Evolutionary conservation across 129 eudicot species (phyloP).

Genomic region (Dittrichia graveolens): DNA sequence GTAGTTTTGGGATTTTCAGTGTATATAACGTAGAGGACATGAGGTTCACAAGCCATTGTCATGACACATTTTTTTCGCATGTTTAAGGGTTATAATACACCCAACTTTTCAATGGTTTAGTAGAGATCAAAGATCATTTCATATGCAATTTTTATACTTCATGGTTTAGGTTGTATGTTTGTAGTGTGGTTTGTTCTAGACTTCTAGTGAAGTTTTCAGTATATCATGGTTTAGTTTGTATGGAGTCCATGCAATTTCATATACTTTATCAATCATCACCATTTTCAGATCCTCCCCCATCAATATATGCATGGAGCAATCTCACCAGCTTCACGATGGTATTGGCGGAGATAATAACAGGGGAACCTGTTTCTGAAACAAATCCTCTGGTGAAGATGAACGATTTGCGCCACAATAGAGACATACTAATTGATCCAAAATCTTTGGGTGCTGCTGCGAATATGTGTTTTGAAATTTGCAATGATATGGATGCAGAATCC

Average conservation of each 20-base stretch:
- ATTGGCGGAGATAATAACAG: slow-evolving; percentile 22
- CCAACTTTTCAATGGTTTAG: too few species aligned
- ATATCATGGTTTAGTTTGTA: too few species aligned
- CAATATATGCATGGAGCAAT: slow-evolving; percentile 10
- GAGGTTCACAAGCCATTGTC: too few species aligned
- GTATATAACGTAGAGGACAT: too few species aligned
- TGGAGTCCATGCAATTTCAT: too few species aligned
- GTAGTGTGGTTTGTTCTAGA: too few species aligned
- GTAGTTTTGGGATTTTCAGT: background rate
- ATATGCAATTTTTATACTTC: too few species aligned
- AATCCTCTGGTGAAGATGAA: slow-evolving; percentile 2
- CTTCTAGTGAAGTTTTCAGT: too few species aligned
- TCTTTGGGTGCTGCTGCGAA: background rate
- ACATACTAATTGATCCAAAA: background rate
- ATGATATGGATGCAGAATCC: slow-evolving; percentile 23
- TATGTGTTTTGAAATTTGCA: slow-evolving; percentile 18
- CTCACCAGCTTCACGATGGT: slow-evolving; percentile 17
- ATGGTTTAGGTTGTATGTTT: too few species aligned
- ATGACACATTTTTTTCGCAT: too few species aligned
- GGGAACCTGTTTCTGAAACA: slow-evolving; percentile 6
- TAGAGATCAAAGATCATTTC: too few species aligned
- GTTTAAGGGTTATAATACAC: too few species aligned
- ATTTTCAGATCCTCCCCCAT: slow-evolving; percentile 5
- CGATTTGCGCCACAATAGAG: background rate
- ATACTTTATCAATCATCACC: background rate